Base-by-base conservation (phyloP, 495 filamentous ascomycete genomes). In the Aspergillus bertholletiae region DNA sequence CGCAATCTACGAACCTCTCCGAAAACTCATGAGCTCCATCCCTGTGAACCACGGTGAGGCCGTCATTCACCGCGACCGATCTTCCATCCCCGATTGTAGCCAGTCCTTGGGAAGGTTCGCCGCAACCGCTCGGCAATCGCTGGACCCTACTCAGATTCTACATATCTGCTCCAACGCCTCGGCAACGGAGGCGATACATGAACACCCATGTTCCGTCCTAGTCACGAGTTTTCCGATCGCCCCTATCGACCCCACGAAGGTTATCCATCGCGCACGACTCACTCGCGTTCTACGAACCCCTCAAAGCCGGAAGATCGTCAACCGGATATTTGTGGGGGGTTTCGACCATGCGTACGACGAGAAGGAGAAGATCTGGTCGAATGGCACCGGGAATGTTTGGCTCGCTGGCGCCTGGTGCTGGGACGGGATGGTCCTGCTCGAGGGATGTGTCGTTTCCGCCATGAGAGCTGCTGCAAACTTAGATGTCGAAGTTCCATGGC, bases 401-500 rank as follows among this genome's bases (percentile, higher is more conserved):
- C 54, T 84, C 26, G 75, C 72, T 7, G 82, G 82, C 17, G 74
- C 76, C 0, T 85, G 81, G 82, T 84, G 81, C 54, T 84, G 82
- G 81, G 82, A 85, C 69, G 82, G 82, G 0, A 83, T 84, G 81
- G 82, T 84, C 9, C 46, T 85, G 51, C 60, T 84, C 12, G 80
- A 84, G 57, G 82, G 82, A 8, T 85, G 82, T 52, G 63, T 83
- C 13, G 68, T 76, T 5, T 83, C 80, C 15, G 79, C 81, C 0
- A 75, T 78, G 61, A 64, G 73, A 13, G 73, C 84, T 39, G 82
- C 80, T 1, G 56, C 60, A 12, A 69, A 58, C 1, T 67, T 85
- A 26, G 79, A 68, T 3, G 77, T 83, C 13, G 57, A 74, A 17
- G 66, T 81, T n/a, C 73, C 73, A 1, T 76, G 73, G 71, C 49